Evolutionary conservation across 306 rosid genomes (phyloP), one percentile per base, ranked within the genome.

Genomic region (Echinosophora koreensis): DNA sequence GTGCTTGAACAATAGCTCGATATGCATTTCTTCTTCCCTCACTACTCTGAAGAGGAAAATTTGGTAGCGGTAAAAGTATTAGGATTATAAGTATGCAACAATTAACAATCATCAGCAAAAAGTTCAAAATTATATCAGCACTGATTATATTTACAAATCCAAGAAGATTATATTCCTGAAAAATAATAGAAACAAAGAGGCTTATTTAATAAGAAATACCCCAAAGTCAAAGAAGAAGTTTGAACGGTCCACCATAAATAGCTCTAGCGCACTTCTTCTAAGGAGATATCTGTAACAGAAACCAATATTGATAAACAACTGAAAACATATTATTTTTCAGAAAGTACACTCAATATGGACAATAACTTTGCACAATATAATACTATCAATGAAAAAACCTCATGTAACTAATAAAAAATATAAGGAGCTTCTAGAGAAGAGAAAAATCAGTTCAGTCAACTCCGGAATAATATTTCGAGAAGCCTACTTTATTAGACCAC

Each of bases 221-320:
- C 89, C 97, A 37, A 92, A 95, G 84, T 95, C 98, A 89, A 95
- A 95, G 90, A 95, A 95, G 88, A 83, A 91, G 86, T 91, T 95
- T 32, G 97, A 90, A 56, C 96, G 90, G 74, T 95, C 97, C 81
- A 92, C 89, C 99, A 89, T 87, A 84, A 95, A 92, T 77, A 95
- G 88, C 87, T 95, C 99, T 68, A 95, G 81, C 64, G 99, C 97
- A 88, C 98, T 92, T 90, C 97, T 90, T 88, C 98, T 87, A 47
- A 95, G 91, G 65, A 95, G 96, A 88, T 92, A 95, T 81, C 99
- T 95, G 89, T 56, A 69, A 72, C 2, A 66, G 73, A 63, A 78
- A 79, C 27, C 11, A 74, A 61, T 59, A 73, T 14, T 65, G 65
- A 37, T 60, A 60, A 81, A 59, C 12, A 69, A 69, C 51, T 16